These are phyloP conservation scores for Umbellularia californica DNA, from an alignment of 164 flowering plant species.

Conservation along the genomic window DNA sequence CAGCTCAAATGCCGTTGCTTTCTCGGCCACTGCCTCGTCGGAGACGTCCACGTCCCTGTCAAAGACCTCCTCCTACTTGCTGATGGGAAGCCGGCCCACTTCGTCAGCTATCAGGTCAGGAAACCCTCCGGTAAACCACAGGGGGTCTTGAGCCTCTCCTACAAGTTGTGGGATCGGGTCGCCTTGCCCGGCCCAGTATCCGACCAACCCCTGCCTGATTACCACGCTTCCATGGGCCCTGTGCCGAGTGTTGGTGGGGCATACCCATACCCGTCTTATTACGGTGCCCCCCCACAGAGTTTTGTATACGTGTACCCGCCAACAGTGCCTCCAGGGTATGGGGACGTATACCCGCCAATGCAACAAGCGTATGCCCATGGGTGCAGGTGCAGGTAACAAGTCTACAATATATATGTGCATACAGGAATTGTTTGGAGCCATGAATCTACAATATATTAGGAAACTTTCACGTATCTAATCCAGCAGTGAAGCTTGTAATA, in stretches of 20 bases:
- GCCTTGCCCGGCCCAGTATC: neutral
- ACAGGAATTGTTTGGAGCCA: too few relatives aligned
- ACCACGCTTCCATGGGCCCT: neutral
- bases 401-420: too few relatives aligned
- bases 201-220: neutral
- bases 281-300: neutral
- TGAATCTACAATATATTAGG: too few relatives aligned
- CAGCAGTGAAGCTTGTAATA: too few relatives aligned
- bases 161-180: slow-evolving; percentile 33
- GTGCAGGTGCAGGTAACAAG: too few relatives aligned
- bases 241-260: neutral
- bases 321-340: neutral
- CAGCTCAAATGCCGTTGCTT: slow-evolving; percentile 29
- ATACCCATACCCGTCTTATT: neutral
- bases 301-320: neutral
- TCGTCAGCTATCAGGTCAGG: slow-evolving; percentile 43
- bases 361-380: too few relatives aligned
- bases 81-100: slow-evolving; percentile 13
- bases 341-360: neutral
- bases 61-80: slow-evolving; percentile 39
- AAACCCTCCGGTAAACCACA: slow-evolving; percentile 46
- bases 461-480: too few relatives aligned
- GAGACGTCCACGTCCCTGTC: slow-evolving; percentile 51
- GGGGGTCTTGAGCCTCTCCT: slow-evolving; percentile 50
- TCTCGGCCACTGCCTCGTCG: slow-evolving; percentile 48